phyloP scores from a whole-genome alignment of 805 yeast genomes.

The Sugiyamaella boreocaroliniensis region DNA sequence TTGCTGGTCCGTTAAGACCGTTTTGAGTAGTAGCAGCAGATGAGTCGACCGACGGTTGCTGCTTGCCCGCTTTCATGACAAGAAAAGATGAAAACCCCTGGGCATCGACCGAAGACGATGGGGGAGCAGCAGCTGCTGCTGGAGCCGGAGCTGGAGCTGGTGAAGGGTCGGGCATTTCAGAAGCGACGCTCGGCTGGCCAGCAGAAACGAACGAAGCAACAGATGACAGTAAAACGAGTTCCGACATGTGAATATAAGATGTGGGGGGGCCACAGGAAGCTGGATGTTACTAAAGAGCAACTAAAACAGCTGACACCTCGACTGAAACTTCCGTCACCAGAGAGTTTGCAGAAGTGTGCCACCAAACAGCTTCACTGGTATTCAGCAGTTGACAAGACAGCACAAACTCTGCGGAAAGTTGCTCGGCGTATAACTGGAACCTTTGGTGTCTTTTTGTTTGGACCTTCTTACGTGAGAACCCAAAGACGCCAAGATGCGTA shows the following conservation, averaged over 20 bases:
- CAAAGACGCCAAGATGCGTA: too few relatives aligned
- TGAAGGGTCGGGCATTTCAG: not conserved
- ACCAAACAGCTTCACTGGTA: too few relatives aligned
- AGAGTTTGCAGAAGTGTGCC: too few relatives aligned
- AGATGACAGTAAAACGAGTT: conserved; percentile 17
- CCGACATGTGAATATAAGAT: conserved; percentile 12
- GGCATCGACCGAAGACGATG: not conserved
- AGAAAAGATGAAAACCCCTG: conserved; percentile 6
- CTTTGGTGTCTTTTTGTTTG: too few relatives aligned
- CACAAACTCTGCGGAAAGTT: too few relatives aligned
- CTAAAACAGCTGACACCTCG: too few relatives aligned
- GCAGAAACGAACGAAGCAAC: conserved; percentile 11
- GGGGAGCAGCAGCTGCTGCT: not conserved
- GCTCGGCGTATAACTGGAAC: too few relatives aligned
- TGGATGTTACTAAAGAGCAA: not conserved
- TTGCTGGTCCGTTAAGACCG: not conserved
- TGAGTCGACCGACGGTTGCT: not conserved
- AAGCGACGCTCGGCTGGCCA: not conserved
- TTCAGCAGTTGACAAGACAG: too few relatives aligned
- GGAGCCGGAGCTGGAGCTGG: not conserved
- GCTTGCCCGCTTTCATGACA: conserved; percentile 5
- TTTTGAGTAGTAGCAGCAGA: not conserved
- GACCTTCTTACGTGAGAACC: too few relatives aligned
- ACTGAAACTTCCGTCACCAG: too few relatives aligned
- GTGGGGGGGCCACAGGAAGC: not conserved